These are phyloP conservation scores for Chlamydomonas reinhardtii DNA, from an alignment of 163 green algal genomes.

Conservation along the genomic window DNA sequence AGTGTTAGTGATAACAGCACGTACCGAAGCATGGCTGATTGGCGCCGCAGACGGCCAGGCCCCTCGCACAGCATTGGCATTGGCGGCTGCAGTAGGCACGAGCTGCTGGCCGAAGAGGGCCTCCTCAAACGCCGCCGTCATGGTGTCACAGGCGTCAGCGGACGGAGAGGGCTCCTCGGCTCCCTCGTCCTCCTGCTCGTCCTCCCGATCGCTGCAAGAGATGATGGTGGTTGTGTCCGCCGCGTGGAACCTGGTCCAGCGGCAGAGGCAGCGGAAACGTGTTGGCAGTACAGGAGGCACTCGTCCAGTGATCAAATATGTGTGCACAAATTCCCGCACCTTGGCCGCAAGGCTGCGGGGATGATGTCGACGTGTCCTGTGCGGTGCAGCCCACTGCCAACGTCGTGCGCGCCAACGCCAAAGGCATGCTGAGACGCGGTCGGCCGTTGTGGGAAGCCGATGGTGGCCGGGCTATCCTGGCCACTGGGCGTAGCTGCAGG, in stretches of 20 bases:
- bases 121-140: slow-evolving; percentile 32
- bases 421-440: too few species aligned
- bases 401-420: background rate
- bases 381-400: background rate
- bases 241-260: slow-evolving; percentile 6
- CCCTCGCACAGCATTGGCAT: too few species aligned
- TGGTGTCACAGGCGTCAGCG: background rate
- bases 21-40: too few species aligned
- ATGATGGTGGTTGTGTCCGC: slow-evolving; percentile 47
- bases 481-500: too few species aligned
- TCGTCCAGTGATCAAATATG: background rate
- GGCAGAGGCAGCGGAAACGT: background rate
- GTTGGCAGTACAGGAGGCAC: background rate
- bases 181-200: background rate
- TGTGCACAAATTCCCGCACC: background rate
- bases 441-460: too few species aligned
- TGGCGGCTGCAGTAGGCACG: too few species aligned
- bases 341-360: background rate
- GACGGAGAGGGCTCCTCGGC: background rate
- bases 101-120: background rate
- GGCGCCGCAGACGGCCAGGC: too few species aligned
- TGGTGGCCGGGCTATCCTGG: too few species aligned
- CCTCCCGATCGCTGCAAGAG: background rate
- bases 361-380: background rate
- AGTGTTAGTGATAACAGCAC: too few species aligned